These are phyloP conservation scores for Marsdenia floribunda DNA, from an alignment of 257 asterid genomes.

Conservation along the genomic window DNA sequence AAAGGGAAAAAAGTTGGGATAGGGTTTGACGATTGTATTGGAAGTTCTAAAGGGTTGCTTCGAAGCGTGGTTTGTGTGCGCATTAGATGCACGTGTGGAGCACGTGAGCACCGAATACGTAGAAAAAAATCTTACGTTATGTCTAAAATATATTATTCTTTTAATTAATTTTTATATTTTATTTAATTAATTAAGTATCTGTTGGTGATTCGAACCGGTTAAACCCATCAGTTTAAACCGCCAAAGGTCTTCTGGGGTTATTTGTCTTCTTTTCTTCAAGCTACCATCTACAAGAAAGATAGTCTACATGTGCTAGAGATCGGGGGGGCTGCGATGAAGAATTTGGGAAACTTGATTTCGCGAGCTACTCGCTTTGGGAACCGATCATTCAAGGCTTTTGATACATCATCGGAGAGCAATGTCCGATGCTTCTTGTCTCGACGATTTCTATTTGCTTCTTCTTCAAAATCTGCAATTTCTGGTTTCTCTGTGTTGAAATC, in stretches of 20 bases:
- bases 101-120: constrained; percentile 4
- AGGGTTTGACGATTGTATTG: constrained; percentile 63
- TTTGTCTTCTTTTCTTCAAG: not conserved
- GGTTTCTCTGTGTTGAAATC: constrained; percentile 25
- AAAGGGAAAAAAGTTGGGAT: constrained; percentile 19
- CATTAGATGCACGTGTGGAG: not conserved
- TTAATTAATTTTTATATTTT: too few species aligned
- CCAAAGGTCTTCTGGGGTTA: not conserved
- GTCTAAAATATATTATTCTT: not conserved
- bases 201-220: too few species aligned
- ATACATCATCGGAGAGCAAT: constrained; percentile 6
- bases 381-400: constrained; percentile 31
- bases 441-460: constrained; percentile 32
- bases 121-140: not conserved
- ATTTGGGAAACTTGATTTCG: constrained; percentile 34
- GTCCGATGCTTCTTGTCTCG: constrained; percentile 16
- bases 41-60: constrained; percentile 12
- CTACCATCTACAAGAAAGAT: not conserved
- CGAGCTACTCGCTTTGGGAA: constrained; percentile 35
- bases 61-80: not conserved
- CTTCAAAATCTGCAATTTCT: constrained; percentile 19
- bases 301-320: not conserved
- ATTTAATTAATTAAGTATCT: too few species aligned
- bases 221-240: not conserved
- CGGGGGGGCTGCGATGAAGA: constrained; percentile 33